Base-by-base conservation (phyloP, 371 early-diverging fungal species). In the Saksenaea oblongispora region DNA sequence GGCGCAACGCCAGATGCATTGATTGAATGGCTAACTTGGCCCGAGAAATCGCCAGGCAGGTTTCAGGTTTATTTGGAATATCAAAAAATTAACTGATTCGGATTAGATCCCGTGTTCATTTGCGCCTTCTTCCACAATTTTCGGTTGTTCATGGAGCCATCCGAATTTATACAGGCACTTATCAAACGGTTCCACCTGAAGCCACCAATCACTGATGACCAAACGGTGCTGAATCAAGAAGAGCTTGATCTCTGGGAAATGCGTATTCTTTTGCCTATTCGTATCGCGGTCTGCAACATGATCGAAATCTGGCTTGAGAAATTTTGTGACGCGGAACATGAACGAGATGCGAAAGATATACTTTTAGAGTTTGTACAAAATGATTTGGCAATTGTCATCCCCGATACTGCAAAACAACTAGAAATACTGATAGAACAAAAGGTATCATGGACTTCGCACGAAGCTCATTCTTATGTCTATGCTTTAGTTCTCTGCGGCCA, bases 301-400 rank as follows among this genome's bases (percentile, higher is more conserved):
- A 87, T 95, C 73, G 94, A 95, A 67, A 84, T 84, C 8, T 98
- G 98, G 98, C 76, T 98, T 11, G 96, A 96, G 72, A 78, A 77
- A 36, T 90, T 89, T 71, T 95, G 75, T 63, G 66, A 84, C 69
- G 73, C 82, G 13, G 93, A 94, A 35, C 83, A 87, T 59, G 88
- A 89, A 56, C 73, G 54, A 10, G 36, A 35, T 27, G 70, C 71
- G 9, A 73, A 78, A 44, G 37, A 67, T 3, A 0, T 54, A 1
- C 39, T 82, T 0, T 17, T 69, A 0, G 63, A 70, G 7, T 82
- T 82, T 58, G 66, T 65, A 3, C 59, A 57, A 0, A 62, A 58
- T 1, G 70, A 69, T 17, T 70, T 82, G 78, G 58, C 28, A 18
- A 54, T 71, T 28, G 74, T 62, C 11, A 72, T 79, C 70, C 76